phyloP scores from a whole-genome alignment of 1,284 basidiomycete genomes.

The Leccinum subrobustum region DNA sequence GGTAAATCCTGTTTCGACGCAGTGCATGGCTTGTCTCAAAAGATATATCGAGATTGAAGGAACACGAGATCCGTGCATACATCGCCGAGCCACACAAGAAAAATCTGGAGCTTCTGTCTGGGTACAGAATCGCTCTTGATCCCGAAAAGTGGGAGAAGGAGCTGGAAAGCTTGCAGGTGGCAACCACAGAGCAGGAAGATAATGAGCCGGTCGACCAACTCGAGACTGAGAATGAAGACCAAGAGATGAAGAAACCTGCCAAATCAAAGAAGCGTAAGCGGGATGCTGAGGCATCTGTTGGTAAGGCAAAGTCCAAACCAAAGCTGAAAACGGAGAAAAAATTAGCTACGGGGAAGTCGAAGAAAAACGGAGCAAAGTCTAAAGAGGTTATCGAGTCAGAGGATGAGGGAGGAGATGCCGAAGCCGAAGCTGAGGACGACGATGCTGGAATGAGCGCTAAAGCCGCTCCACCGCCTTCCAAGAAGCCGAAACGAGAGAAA shows the following conservation, averaged over 20 bases:
- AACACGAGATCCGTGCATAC: constrained; percentile 83
- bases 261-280: constrained; percentile 64
- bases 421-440: constrained; percentile 45
- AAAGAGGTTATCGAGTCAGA: constrained; percentile 73
- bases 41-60: constrained; percentile 79
- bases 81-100: constrained; percentile 76
- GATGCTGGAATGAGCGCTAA: constrained; percentile 56
- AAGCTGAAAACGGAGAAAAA: constrained; percentile 40
- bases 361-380: constrained; percentile 61
- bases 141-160: constrained; percentile 76
- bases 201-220: constrained; percentile 70
- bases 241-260: constrained; percentile 50
- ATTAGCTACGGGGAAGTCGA: constrained; percentile 38
- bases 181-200: constrained; percentile 54
- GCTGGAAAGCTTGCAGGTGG: constrained; percentile 43
- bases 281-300: constrained; percentile 42
- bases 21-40: constrained; percentile 86
- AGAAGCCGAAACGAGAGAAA: constrained; percentile 65
- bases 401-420: constrained; percentile 42
- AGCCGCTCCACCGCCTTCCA: constrained; percentile 58
- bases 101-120: constrained; percentile 71
- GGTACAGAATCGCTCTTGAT: constrained; percentile 83
- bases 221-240: constrained; percentile 49
- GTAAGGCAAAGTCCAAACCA: constrained; percentile 41
- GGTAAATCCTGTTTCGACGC: constrained; percentile 14